These are phyloP conservation scores for Penicillium sp. DNA, from an alignment of 2,329 filamentous ascomycete species.

Conservation along the genomic window DNA sequence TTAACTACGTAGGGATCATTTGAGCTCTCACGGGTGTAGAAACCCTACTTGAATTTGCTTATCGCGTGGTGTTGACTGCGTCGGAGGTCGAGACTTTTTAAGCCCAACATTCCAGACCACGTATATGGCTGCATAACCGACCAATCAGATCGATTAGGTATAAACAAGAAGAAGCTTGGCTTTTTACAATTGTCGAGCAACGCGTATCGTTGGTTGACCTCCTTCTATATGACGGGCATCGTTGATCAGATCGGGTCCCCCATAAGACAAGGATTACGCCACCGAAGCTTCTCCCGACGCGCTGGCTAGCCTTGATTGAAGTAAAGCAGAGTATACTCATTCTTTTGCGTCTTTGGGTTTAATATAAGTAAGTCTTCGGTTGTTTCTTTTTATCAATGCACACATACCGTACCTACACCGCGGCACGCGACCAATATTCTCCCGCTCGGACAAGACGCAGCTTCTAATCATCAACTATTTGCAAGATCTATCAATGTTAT, in stretches of 20 bases:
- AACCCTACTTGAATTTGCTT: neutral
- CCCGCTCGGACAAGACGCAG: neutral
- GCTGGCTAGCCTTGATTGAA: neutral
- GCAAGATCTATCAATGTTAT: neutral
- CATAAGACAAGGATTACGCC: neutral
- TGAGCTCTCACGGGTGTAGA: neutral
- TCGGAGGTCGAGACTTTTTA: neutral
- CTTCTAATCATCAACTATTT: neutral
- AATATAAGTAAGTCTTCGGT: neutral
- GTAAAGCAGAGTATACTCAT: neutral
- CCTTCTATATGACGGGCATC: slow-evolving; percentile 9
- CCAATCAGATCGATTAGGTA: neutral
- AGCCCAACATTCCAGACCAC: slow-evolving; percentile 3
- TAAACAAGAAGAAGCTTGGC: neutral
- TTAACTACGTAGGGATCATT: neutral
- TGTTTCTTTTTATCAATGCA: neutral
- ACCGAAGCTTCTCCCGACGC: neutral
- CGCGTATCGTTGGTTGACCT: neutral
- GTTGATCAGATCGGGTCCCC: neutral
- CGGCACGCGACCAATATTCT: neutral
- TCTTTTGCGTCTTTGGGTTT: neutral
- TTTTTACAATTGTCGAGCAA: neutral
- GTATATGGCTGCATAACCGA: neutral
- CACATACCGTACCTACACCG: neutral
- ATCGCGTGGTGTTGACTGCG: neutral